These are phyloP conservation scores for Saprolegnia diclina DNA, from an alignment of 352 stramenopile genomes.

Conservation along the genomic window DNA sequence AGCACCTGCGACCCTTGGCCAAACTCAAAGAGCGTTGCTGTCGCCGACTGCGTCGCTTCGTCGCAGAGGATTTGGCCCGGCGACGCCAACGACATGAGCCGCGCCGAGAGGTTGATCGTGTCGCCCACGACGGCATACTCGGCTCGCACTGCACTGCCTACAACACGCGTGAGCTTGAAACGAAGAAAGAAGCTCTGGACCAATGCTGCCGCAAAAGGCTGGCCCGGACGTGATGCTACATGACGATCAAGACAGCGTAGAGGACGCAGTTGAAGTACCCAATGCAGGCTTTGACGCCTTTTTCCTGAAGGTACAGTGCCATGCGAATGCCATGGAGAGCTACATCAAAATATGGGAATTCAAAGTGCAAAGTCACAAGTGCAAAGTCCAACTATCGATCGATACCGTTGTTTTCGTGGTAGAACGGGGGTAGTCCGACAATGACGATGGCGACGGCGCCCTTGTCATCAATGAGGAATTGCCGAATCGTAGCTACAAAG, in stretches of 20 bases:
- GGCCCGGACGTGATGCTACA: constrained; percentile 60
- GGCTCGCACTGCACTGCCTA: constrained; percentile 57
- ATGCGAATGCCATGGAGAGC: constrained; percentile 61
- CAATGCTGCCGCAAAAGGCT: constrained; percentile 49
- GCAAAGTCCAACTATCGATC: background rate
- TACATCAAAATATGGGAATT: constrained; percentile 26
- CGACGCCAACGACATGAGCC: constrained; percentile 61
- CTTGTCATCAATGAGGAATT: constrained; percentile 87
- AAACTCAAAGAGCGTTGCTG: constrained; percentile 52
- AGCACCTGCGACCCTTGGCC: constrained; percentile 38
- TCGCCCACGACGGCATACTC: constrained; percentile 83
- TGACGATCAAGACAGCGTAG: constrained; percentile 1
- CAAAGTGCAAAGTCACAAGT: constrained; percentile 16
- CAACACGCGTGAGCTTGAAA: no score
- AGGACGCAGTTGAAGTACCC: constrained; percentile 35
- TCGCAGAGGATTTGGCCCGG: constrained; percentile 71
- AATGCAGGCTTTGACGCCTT: constrained; percentile 56
- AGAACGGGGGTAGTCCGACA: constrained; percentile 70
- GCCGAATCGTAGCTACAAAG: constrained; percentile 47
- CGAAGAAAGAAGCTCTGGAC: no score
- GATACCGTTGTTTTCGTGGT: constrained; percentile 80
- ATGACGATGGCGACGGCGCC: constrained; percentile 71
- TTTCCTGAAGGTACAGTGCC: constrained; percentile 55
- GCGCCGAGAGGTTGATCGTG: constrained; percentile 73
- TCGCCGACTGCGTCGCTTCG: constrained; percentile 51